These are phyloP conservation scores for Hura crepitans DNA, from an alignment of 441 rosid genomes.

Conservation along the genomic window DNA sequence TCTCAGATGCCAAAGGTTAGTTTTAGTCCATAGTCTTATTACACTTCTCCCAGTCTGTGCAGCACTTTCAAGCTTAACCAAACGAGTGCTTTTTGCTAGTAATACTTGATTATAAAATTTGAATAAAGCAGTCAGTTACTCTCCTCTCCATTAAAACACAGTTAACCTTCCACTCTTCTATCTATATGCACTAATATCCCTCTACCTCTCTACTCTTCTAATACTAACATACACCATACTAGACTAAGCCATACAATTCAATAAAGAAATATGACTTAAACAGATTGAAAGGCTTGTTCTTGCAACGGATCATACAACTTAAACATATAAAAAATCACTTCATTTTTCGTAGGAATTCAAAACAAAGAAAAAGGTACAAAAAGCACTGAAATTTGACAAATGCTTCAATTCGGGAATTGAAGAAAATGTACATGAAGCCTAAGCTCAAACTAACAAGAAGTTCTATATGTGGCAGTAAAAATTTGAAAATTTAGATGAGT, in stretches of 20 bases:
- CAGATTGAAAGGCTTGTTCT: not conserved
- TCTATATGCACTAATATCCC: not conserved
- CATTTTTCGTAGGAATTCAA: too few relatives aligned
- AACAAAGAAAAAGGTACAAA: too few relatives aligned
- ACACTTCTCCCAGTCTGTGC: not conserved
- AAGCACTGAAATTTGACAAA: not conserved
- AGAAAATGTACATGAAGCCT: not conserved
- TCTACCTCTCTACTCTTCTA: not conserved
- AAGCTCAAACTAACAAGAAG: not conserved
- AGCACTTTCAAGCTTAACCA: not conserved
- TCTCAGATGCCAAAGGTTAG: not conserved
- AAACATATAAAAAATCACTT: too few relatives aligned
- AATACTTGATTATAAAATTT: not conserved
- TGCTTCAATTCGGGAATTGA: not conserved
- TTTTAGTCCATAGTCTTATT: too few relatives aligned
- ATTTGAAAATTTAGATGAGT: conserved; percentile 51
- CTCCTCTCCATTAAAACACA: not conserved
- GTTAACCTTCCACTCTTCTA: not conserved
- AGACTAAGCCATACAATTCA: not conserved
- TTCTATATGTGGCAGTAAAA: not conserved
- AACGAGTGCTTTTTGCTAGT: not conserved
- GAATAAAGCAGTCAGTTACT: not conserved
- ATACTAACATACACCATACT: not conserved
- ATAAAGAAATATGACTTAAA: too few relatives aligned
- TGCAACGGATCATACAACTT: not conserved